Conservation (phyloP, 192 early-diverging fungal genomes). For the Backusella mclennaniae region DNA sequence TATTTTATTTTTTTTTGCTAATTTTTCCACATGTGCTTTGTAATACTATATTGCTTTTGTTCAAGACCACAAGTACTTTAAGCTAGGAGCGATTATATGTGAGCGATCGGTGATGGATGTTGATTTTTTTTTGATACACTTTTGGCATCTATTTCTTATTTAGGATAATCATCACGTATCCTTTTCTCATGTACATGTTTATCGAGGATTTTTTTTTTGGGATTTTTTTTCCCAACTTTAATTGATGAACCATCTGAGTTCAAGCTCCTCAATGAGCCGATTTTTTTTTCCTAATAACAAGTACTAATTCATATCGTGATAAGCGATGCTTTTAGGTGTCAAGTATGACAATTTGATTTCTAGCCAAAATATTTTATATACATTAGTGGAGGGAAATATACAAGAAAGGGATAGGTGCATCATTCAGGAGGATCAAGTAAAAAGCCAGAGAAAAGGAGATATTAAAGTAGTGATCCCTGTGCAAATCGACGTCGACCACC, state of each 20-base stretch:
- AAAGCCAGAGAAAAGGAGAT: background rate
- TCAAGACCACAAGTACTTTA: background rate
- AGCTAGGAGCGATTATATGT: background rate
- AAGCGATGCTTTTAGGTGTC: background rate
- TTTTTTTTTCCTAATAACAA: too few relatives aligned
- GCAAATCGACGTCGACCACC: conserved; percentile 78
- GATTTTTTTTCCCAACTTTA: background rate
- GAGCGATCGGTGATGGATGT: background rate
- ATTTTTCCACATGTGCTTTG: background rate
- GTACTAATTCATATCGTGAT: background rate
- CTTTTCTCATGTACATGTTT: background rate
- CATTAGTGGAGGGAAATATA: background rate
- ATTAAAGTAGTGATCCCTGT: conserved; percentile 71
- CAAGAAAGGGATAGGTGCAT: background rate
- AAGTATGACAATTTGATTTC: background rate
- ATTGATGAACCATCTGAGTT: background rate
- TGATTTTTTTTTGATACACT: background rate
- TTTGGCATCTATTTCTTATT: background rate
- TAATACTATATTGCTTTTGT: background rate
- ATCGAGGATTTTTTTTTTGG: background rate
- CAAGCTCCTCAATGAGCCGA: too few relatives aligned
- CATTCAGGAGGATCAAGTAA: background rate
- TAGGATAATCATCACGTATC: background rate
- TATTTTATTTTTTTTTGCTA: background rate
- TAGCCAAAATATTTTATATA: background rate